These are phyloP conservation scores for Podaxis carcinomalis DNA, from an alignment of 768 basidiomycete genomes.

Conservation along the genomic window DNA sequence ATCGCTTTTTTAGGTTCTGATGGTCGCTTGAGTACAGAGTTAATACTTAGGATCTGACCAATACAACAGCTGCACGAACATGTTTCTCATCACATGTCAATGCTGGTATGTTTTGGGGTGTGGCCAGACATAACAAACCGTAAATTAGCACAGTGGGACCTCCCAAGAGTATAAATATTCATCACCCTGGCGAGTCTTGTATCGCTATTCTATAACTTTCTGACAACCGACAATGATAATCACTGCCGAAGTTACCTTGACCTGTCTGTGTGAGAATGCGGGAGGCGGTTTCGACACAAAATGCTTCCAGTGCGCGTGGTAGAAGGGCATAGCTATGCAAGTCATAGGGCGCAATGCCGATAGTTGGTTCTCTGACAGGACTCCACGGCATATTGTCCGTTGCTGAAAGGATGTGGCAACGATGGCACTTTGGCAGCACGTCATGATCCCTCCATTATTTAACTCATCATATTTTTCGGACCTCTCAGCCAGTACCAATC, in stretches of 20 bases:
- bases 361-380: not conserved
- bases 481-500: not conserved
- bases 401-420: constrained; percentile 7
- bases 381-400: not conserved
- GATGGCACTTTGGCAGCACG: not conserved
- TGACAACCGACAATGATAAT: not conserved
- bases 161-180: not conserved
- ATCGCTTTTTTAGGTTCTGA: not conserved
- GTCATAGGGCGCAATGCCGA: not conserved
- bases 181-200: not conserved
- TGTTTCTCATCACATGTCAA: not conserved
- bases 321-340: not conserved
- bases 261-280: not conserved
- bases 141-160: not conserved
- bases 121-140: not conserved
- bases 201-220: not conserved
- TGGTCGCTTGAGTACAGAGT: not conserved
- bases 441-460: not conserved
- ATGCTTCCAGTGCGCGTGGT: not conserved
- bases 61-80: not conserved
- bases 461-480: not conserved
- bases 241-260: not conserved
- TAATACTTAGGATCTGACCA: not conserved
- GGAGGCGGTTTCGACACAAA: not conserved
- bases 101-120: not conserved